phyloP scores from a whole-genome alignment of 805 yeast genomes.

The Saccharomyces kudriavzevii region DNA sequence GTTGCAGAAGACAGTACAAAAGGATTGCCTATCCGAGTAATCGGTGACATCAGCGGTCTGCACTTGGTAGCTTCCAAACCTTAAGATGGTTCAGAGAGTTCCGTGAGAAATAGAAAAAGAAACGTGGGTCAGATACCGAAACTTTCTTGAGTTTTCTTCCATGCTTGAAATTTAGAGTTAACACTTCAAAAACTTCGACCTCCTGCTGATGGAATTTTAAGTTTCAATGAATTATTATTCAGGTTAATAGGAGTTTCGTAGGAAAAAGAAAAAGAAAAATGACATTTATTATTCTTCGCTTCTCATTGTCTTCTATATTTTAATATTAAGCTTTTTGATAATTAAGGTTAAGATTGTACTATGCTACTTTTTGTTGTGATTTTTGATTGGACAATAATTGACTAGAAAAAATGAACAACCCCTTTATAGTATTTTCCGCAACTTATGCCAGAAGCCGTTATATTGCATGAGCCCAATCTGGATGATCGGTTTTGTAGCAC shows the following conservation, averaged over 20 bases:
- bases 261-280: neutral
- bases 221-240: too few relatives aligned
- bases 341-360: neutral
- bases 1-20: neutral
- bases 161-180: neutral
- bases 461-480: conserved; percentile 68
- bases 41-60: neutral
- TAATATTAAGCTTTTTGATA: neutral
- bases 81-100: neutral
- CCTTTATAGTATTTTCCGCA: neutral
- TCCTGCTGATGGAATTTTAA: neutral
- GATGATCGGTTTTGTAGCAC: conserved; percentile 67
- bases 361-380: neutral
- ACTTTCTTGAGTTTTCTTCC: too few relatives aligned
- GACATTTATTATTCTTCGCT: neutral
- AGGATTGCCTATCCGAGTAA: neutral
- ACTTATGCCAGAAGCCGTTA: conserved; percentile 28
- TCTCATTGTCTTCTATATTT: neutral
- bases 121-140: neutral
- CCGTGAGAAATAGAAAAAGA: neutral
- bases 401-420: neutral
- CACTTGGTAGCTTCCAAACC: neutral
- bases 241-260: neutral
- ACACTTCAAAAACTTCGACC: neutral
- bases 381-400: neutral